Evolutionary conservation across 2,329 filamentous ascomycete genomes (phyloP).

Genomic region (Claviceps sp.): DNA sequence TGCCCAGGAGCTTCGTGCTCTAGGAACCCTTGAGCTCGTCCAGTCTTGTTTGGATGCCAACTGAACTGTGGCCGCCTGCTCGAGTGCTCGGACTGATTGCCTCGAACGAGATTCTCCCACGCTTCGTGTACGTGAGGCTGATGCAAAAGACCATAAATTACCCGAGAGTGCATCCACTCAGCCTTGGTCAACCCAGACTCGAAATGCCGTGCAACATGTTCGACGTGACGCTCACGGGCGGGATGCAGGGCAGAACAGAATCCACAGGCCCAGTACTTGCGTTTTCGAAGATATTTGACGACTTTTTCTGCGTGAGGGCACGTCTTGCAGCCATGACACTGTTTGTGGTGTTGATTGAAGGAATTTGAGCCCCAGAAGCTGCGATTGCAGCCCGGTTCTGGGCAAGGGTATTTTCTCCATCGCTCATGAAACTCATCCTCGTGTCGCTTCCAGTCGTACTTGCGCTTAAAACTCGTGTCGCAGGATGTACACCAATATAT

Average conservation of each 20-base stretch:
- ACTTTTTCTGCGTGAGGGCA: conserved; percentile 53
- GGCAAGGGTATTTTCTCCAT: conserved; percentile 53
- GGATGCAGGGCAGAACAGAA: conserved; percentile 52
- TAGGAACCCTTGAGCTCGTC: conserved; percentile 41
- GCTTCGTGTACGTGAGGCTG: conserved; percentile 47
- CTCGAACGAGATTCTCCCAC: conserved; percentile 43
- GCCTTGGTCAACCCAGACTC: conserved; percentile 47
- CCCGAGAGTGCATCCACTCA: conserved; percentile 57
- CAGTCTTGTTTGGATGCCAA: conserved; percentile 45
- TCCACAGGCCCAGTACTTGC: conserved; percentile 55
- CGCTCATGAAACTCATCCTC: conserved; percentile 59
- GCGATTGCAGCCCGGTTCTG: conserved; percentile 48
- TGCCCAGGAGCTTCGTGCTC: conserved; percentile 51
- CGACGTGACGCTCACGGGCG: conserved; percentile 52
- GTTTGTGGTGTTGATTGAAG: conserved; percentile 55
- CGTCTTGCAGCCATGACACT: conserved; percentile 49
- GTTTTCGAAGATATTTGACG: conserved; percentile 47
- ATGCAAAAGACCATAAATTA: conserved; percentile 54
- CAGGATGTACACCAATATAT: conserved; percentile 45
- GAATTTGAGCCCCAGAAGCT: conserved; percentile 56
- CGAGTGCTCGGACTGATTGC: conserved; percentile 41
- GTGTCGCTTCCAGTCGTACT: conserved; percentile 57
- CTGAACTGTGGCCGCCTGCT: conserved; percentile 45
- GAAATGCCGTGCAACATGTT: conserved; percentile 56
- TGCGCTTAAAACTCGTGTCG: conserved; percentile 53